Percentiles rank a stretch among this genome's conserved stretches.
phyloP scores from a whole-genome alignment of 2,329 filamentous ascomycete genomes.

The Xylaria multiplex region DNA sequence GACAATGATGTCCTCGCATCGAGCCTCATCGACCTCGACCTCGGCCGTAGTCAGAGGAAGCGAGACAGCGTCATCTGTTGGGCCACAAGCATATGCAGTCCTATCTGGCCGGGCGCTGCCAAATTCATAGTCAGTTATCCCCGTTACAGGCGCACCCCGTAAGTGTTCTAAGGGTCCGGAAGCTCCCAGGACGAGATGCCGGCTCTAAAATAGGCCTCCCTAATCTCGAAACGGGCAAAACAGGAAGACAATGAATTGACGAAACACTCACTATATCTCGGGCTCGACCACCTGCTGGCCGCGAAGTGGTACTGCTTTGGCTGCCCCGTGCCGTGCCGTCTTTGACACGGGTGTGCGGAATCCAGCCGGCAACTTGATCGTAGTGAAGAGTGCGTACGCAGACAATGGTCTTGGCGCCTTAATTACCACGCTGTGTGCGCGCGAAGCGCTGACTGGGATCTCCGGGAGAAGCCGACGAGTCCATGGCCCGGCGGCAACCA shows the following conservation, averaged over 20 bases:
- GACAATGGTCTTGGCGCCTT: conserved; percentile 57
- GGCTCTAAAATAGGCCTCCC: neutral
- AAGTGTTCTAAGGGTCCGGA: neutral
- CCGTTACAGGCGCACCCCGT: neutral
- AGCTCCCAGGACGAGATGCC: neutral
- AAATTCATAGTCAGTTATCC: neutral
- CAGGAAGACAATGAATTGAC: neutral
- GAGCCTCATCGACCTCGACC: conserved; percentile 70
- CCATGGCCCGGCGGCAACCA: conserved; percentile 59
- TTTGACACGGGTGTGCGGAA: conserved; percentile 54
- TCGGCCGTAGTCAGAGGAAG: conserved; percentile 70
- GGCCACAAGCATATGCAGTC: conserved; percentile 79
- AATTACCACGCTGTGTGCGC: conserved; percentile 60
- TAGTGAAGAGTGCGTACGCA: conserved; percentile 75
- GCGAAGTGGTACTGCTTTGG: conserved; percentile 36
- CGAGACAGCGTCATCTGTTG: conserved; percentile 69
- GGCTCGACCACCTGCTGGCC: conserved; percentile 65
- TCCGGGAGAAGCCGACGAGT: conserved; percentile 55
- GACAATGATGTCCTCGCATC: conserved; percentile 75
- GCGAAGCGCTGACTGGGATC: conserved; percentile 54
- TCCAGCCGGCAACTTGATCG: conserved; percentile 69
- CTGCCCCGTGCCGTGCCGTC: conserved; percentile 33
- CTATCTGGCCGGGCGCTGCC: conserved; percentile 71
- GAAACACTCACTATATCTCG: conserved; percentile 70
- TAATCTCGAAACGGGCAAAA: neutral